Evolutionary conservation across 768 basidiomycete species (phyloP).

Genomic region (Russula compacta): DNA sequence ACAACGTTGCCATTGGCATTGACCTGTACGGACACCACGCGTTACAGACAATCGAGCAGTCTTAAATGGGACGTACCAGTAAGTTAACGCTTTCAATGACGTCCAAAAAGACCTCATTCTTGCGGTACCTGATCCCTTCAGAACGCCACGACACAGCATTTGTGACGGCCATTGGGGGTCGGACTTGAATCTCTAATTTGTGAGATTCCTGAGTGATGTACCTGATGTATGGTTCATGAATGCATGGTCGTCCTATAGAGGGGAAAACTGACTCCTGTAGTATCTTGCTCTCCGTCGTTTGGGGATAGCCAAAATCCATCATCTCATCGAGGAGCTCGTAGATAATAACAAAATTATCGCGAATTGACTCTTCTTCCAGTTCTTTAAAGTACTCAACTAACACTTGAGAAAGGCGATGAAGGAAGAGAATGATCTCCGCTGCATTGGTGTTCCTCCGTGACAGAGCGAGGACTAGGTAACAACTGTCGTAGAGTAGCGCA

Average conservation of each 20-base stretch:
- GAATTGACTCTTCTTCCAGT: constrained; percentile 96
- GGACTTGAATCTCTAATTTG: constrained; percentile 78
- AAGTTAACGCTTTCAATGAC: constrained; percentile 97
- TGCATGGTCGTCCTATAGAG: not conserved
- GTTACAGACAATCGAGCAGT: not conserved
- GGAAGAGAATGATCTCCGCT: constrained; percentile 91
- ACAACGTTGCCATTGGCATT: constrained; percentile 97
- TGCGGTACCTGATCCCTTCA: constrained; percentile 93
- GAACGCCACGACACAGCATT: constrained; percentile 99
- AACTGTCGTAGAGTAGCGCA: not conserved
- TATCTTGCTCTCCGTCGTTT: constrained; percentile 99
- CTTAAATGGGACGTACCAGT: constrained; percentile 44
- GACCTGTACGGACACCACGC: constrained; percentile 42
- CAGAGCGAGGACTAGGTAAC: constrained; percentile 71
- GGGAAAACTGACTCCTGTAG: constrained; percentile 64
- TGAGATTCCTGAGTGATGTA: constrained; percentile 99
- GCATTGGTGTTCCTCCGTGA: constrained; percentile 96
- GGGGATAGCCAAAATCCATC: constrained; percentile 99
- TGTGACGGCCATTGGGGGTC: constrained; percentile 94
- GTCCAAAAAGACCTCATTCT: constrained; percentile 99
- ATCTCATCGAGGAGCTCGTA: constrained; percentile 99
- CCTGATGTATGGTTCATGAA: constrained; percentile 30
- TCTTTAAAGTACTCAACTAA: constrained; percentile 99
- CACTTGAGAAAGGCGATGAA: constrained; percentile 88
- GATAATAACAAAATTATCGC: constrained; percentile 99